Evolutionary conservation across 2,329 filamentous ascomycete species (phyloP).

Genomic region (Keithomyces neogunnii): DNA sequence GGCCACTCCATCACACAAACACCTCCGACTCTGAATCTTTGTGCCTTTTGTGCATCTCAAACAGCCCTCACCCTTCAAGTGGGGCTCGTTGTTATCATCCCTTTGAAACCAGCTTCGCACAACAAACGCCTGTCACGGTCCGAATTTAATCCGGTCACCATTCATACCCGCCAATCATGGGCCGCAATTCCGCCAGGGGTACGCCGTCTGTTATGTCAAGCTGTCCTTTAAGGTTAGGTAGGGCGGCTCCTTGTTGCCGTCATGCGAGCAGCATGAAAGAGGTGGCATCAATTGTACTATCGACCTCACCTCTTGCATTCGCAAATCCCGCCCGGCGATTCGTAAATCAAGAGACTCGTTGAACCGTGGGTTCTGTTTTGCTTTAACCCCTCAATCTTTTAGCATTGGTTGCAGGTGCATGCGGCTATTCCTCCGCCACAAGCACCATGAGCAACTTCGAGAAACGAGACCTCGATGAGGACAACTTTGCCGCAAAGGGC

Average conservation of each 20-base stretch:
- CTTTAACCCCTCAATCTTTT: no score
- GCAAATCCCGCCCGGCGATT: no score
- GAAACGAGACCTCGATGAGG: slow-evolving; percentile 60
- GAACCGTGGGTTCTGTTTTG: no score
- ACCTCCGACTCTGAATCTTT: no score
- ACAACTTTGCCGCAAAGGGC: slow-evolving; percentile 67
- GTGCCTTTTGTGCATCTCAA: no score
- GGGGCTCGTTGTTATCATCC: no score
- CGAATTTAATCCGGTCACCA: slow-evolving; percentile 1
- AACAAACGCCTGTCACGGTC: neutral
- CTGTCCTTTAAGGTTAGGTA: slow-evolving; percentile 1
- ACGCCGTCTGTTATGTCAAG: slow-evolving; percentile 3
- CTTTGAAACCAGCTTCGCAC: no score
- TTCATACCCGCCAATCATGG: neutral
- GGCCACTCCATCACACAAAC: no score
- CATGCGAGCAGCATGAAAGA: neutral
- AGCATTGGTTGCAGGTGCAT: neutral
- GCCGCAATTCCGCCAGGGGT: neutral
- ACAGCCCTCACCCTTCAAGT: no score
- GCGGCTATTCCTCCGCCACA: neutral
- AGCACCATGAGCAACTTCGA: slow-evolving; percentile 69
- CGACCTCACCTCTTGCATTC: no score
- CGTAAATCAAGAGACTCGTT: no score
- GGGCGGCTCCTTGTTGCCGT: no score
- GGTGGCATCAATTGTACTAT: neutral